A percentile compares a stretch with the other conserved stretches of the same genome.
These are phyloP conservation scores for Lolium rigidum DNA, from an alignment of 176 grass and related monocot species.

Conservation along the genomic window DNA sequence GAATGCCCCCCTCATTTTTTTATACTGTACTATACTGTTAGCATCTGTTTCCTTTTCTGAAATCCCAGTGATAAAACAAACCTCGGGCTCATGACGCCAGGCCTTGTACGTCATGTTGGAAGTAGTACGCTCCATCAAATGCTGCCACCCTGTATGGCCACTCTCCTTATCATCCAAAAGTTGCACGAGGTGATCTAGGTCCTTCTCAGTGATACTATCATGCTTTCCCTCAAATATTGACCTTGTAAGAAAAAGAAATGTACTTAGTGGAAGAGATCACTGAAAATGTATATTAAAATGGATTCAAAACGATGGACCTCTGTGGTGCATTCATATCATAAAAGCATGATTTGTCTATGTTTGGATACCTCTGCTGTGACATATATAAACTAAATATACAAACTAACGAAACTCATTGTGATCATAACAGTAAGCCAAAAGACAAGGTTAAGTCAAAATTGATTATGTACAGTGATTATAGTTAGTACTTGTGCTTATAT, in stretches of 20 bases:
- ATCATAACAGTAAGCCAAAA: background rate
- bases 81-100: conserved; percentile 93
- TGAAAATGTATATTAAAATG: conserved; percentile 3
- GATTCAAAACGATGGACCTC: background rate
- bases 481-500: background rate
- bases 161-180: conserved; percentile 83
- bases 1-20: background rate
- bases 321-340: background rate
- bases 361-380: conserved; percentile 6
- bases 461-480: background rate
- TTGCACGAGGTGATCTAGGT: conserved; percentile 81
- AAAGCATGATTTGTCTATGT: background rate
- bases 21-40: conserved; percentile 14
- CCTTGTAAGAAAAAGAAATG: conserved; percentile 29
- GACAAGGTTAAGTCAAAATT: background rate
- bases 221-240: conserved; percentile 54
- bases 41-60: background rate
- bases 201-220: conserved; percentile 72
- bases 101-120: conserved; percentile 96
- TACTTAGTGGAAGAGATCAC: conserved; percentile 8
- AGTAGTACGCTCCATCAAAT: conserved; percentile 91
- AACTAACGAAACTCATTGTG: background rate
- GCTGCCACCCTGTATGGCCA: conserved; percentile 75
- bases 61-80: conserved; percentile 35
- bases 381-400: conserved; percentile 6